Base-by-base conservation (phyloP, 257 asterid genomes). In the Scutellaria barbata region DNA sequence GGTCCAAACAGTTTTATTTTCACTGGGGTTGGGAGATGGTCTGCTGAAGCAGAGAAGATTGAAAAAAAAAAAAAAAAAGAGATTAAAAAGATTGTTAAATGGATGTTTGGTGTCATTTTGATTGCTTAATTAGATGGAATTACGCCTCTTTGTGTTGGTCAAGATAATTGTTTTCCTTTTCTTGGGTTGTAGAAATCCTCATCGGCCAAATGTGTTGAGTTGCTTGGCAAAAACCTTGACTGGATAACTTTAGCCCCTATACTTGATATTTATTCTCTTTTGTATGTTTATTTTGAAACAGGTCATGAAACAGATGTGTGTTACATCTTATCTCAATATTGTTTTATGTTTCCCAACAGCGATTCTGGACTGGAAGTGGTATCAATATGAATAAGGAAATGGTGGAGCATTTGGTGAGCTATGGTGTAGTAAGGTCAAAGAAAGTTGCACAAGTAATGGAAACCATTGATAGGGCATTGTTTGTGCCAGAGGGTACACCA, bases 401-500 rank as follows among this genome's bases (percentile, higher is more conserved):
- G 97, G 82, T 89, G 75, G 83, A 77, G 54, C 80, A 76, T 66
- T 78, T 94, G 80, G 81, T 63, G 73, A 86, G 78, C 16, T 69
- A 79, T 43, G 96, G 97, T 35, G 78, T 80, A 54, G 72, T 89
- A 52, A 79, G 79, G 54, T 89, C 95, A 2, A 81, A 75, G 57
- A 86, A 79, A 78, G 96, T 87, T 17, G 88, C 87, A 10, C 90
- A 91, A 76, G 88, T 89, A 43, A 94, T 91, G 97, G 88, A 81
- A 89, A 81, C 83, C 60, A 73, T 94, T 45, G 98, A 90, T 75
- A 84, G 97, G 86, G 97, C 90, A 55, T 74, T 83, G 82, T 93
- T 93, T 80, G 98, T 93, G 9, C 98, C 97, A 1, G 85, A 84
- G 22, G 96, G 95, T 17, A 22, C 87, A 63, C 86, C 95, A 9